phyloP scores from a whole-genome alignment of 176 grass and related monocot genomes.

The Typha latifolia region DNA sequence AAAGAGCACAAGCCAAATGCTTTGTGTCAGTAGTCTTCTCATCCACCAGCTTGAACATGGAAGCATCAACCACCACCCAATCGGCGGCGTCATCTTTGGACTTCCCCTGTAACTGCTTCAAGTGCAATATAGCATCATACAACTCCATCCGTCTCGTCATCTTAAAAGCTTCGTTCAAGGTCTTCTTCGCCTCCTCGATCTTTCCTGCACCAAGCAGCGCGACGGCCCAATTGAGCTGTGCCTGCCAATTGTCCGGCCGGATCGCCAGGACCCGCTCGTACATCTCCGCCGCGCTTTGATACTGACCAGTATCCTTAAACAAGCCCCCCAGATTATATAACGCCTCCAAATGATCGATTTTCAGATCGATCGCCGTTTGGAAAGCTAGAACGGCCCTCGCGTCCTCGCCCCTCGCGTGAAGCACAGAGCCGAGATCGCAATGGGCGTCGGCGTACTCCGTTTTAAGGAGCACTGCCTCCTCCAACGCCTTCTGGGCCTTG shows the following conservation, averaged over 20 bases:
- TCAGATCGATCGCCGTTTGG: neutral
- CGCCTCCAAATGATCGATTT: neutral
- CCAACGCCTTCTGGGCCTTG: neutral
- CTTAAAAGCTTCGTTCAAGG: neutral
- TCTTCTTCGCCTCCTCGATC: neutral
- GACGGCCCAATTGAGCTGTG: neutral
- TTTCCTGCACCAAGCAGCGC: neutral
- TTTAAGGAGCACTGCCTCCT: conserved; percentile 4
- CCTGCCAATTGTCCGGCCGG: neutral
- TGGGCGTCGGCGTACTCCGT: neutral
- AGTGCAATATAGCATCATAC: neutral
- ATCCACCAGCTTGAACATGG: neutral
- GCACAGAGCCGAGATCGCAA: neutral
- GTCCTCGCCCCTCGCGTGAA: neutral
- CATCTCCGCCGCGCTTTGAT: neutral
- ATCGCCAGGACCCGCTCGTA: neutral
- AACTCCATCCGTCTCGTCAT: neutral
- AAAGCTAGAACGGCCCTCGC: neutral
- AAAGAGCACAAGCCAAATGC: neutral
- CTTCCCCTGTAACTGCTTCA: neutral
- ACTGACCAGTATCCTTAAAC: neutral
- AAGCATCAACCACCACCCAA: neutral
- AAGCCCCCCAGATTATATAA: neutral
- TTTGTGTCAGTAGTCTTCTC: neutral
- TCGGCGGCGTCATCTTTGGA: neutral